Evolutionary conservation across 768 basidiomycete genomes (phyloP), one percentile per base, ranked within the genome.

Genomic region (Rhodotorula toruloides): DNA sequence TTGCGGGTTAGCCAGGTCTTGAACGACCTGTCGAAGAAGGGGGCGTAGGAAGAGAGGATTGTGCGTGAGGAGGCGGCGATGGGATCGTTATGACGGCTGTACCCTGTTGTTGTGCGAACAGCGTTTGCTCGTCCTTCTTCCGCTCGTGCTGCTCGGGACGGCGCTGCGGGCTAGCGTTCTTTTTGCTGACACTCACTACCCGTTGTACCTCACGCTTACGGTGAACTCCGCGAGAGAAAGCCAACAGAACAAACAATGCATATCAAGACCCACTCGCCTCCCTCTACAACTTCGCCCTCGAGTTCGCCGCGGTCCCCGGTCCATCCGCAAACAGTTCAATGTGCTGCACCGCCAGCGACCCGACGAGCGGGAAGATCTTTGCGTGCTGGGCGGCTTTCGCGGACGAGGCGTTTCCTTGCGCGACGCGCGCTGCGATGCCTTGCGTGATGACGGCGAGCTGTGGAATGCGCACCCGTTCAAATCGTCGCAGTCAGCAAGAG

Each of bases 401-500:
- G 29, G 58, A 59, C 21, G 67, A 72, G 5, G 74, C 74, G 48
- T 72, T 68, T 9, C 73, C 74, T 21, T 56, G 46, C 0, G 71
- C 70, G 48, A 58, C 37, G 22, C 75, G 64, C 0, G 73, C 74
- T 8, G 74, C 71, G 62, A 76, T 75, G 47, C 74, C 74, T 42
- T 75, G 74, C 21, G 63, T 65, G 58, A 74, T 75, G 32, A 75
- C 73, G 19, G 73, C 67, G n/a, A 75, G 65, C 73, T 75, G 54
- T 7, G 16, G 8, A 2, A 31, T 11, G 25, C 11, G 17, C 40
- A 40, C 11, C 17, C 10, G 34, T 4, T 29, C 4, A 14, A 29
- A 13, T 27, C 32, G 44, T n/a, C 36, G 3, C 13, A 4, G 37
- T 27, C 14, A 37, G 53, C n/a, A 27, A 8, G 43, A 39, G 40